A percentile compares a stretch with the other conserved stretches of the same genome.
phyloP scores from a whole-genome alignment of 176 grass and related monocot species.

The maize (Zea mays) region Zm-B73-REFERENCE-NAM-5.0 NC_050097.1:88553001-88553500 shows the following conservation, averaged over 20 bases:
- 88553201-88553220: neutral
- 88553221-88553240: neutral
- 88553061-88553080: neutral
- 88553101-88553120: slow-evolving; percentile 27
- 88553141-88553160: slow-evolving; percentile 27
- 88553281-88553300: slow-evolving; percentile 24
- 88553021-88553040: neutral
- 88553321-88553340: neutral
- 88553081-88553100: neutral
- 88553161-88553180: no score
- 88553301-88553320: slow-evolving; percentile 29
- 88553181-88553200: neutral
- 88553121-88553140: slow-evolving; percentile 24
- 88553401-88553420: neutral
- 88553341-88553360: slow-evolving; percentile 19
- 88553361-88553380: slow-evolving; percentile 39
- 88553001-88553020: no score
- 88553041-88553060: no score
- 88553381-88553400: neutral
- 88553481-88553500: neutral
- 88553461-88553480: neutral
- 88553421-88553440: neutral
- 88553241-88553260: neutral
- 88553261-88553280: neutral
- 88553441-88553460: neutral